Base-by-base conservation (phyloP, 2,329 filamentous ascomycete genomes). In the Ophiostoma himal-ulmi region DNA sequence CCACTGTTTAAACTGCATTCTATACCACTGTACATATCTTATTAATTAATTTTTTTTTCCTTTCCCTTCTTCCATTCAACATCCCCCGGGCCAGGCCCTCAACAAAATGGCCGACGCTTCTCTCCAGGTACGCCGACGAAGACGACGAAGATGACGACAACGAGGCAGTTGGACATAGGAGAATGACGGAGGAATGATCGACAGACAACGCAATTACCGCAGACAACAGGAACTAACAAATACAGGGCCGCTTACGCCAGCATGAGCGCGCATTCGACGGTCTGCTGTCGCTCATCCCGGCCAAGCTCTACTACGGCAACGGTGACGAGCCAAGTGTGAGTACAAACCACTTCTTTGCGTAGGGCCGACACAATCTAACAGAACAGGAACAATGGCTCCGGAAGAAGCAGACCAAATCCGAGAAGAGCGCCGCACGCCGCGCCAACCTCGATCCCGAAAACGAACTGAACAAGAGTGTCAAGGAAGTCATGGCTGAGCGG, bases 391-490 rank as follows among this genome's bases (percentile, higher is more conserved):
- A 97, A 89, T 96, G 93, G 93, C 89, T 89, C 79, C 90, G 90
- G 78, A 96, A 95, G 82, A 98, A 98, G 83, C 94, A 98, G 82
- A 94, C 93, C 68, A 97, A 96, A 79, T 91, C 93, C 79, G 87
- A 97, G 80, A 93, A 93, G 81, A 87, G 90, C 77, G 74, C 73
- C 17, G 75, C 74, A 10, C 70, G 73, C 48, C 72, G 70, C 13
- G 92, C 91, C 72, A 98, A 97, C 82, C 86, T 98, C 57, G 92
- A 98, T 76, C 94, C 95, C 36, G 92, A 94, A 74, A 93, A 93
- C 77, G 89, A 90, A 73, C 79, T 85, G 74, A 95, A 96, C 83
- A 83, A 82, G 74, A 95, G 89, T 74, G 94, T 93, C 72, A 94
- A 96, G 79, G 94, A 98, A 79, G 88, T 97, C 73, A 90, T 96